A percentile compares a stretch with the other conserved stretches of the same genome.
Conservation (phyloP, 2,329 filamentous ascomycete species). For the Ampelomyces quisqualis region DNA sequence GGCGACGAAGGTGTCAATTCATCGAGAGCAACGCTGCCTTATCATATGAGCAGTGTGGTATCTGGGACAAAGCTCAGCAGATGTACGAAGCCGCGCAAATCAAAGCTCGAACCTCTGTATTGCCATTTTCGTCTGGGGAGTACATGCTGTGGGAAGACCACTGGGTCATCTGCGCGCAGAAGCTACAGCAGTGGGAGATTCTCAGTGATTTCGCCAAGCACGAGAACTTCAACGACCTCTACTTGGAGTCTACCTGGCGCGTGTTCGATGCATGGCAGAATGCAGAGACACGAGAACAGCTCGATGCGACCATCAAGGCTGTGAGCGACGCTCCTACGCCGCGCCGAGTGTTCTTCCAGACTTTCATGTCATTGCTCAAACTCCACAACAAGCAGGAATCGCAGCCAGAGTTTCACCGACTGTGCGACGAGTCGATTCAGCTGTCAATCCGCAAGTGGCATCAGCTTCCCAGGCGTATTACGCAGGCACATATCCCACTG, state of each 20-base stretch:
- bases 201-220: conserved; percentile 97
- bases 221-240: conserved; percentile 95
- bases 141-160: conserved; percentile 99
- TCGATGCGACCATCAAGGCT: conserved; percentile 92
- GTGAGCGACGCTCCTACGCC: conserved; percentile 97
- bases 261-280: conserved; percentile 94
- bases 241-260: conserved; percentile 93
- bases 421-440: conserved; percentile 96
- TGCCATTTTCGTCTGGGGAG: conserved; percentile 93
- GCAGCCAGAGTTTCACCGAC: conserved; percentile 76
- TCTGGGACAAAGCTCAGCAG: conserved; percentile 98
- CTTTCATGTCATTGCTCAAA: conserved; percentile 95
- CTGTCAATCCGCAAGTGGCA: conserved; percentile 98
- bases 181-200: conserved; percentile 98
- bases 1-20: conserved; percentile 91
- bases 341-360: conserved; percentile 92
- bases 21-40: conserved; percentile 96
- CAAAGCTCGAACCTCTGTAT: conserved; percentile 92
- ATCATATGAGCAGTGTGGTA: conserved; percentile 97
- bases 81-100: conserved; percentile 97
- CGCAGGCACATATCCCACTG: conserved; percentile 90
- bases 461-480: conserved; percentile 89
- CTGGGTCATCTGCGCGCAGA: conserved; percentile 96
- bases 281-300: conserved; percentile 78
- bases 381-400: conserved; percentile 86